These are phyloP conservation scores for Phytophthora brassicae DNA, from an alignment of 352 stramenopile genomes.

Conservation along the genomic window DNA sequence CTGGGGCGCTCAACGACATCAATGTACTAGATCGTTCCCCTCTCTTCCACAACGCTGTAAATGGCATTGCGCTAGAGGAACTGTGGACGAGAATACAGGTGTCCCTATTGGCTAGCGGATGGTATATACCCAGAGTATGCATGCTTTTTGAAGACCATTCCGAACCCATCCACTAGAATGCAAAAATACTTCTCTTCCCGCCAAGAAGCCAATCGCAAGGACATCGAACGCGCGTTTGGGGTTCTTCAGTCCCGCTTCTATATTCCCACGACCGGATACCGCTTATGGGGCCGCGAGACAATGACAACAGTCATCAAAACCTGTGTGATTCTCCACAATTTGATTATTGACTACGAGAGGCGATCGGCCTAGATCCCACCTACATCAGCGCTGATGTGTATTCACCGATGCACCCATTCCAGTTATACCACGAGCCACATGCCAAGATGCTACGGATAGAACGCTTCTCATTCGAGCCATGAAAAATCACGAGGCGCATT, in stretches of 20 bases:
- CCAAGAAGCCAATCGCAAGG: not conserved
- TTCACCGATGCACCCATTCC: not conserved
- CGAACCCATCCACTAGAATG: not conserved
- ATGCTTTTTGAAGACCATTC: not conserved
- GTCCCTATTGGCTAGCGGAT: not conserved
- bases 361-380: not conserved
- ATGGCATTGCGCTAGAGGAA: not conserved
- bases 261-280: not conserved
- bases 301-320: not conserved
- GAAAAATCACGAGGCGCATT: not conserved
- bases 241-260: not conserved
- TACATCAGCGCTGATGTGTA: not conserved
- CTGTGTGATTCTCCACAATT: not conserved
- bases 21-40: not conserved
- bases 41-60: not conserved
- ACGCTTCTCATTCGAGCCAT: not conserved
- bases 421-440: not conserved
- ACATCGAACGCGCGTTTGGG: not conserved
- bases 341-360: not conserved
- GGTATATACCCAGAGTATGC: not conserved
- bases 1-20: not conserved
- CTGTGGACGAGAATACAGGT: not conserved
- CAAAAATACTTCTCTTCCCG: not conserved
- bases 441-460: not conserved
- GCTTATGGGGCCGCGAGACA: not conserved